Percentiles rank a stretch among this genome's conserved stretches.
phyloP scores from a whole-genome alignment of 2,329 filamentous ascomycete species.

The Monosporascus sp. region DNA sequence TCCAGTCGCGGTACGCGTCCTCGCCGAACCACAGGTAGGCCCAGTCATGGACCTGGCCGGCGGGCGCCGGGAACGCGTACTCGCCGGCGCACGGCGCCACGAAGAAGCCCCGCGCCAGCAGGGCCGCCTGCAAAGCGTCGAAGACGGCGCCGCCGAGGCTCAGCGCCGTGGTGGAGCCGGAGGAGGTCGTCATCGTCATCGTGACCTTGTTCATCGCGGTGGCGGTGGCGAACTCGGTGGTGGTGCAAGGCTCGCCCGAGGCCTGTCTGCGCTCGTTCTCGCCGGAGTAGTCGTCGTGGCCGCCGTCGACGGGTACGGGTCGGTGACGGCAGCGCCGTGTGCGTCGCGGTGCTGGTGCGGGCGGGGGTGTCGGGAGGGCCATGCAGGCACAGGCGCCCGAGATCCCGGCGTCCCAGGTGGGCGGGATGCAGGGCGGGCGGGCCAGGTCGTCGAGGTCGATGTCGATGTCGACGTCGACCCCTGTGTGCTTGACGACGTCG shows the following conservation, averaged over 20 bases:
- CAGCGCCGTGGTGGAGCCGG: background rate
- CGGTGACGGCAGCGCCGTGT: background rate
- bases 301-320: too few species aligned
- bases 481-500: background rate
- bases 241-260: background rate
- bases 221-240: background rate
- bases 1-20: constrained; percentile 6
- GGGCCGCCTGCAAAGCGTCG: constrained; percentile 1
- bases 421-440: constrained; percentile 8
- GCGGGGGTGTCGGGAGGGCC: constrained; percentile 3
- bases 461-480: too few species aligned
- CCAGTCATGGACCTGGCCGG: constrained; percentile 10
- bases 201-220: constrained; percentile 1
- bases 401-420: constrained; percentile 2
- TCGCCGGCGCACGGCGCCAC: constrained; percentile 4
- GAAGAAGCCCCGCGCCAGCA: constrained; percentile 12
- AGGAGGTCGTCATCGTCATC: background rate
- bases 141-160: background rate
- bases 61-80: constrained; percentile 3
- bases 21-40: constrained; percentile 11
- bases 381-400: constrained; percentile 10
- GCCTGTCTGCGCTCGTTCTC: background rate
- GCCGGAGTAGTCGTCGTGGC: background rate
- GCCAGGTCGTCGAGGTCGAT: background rate
- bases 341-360: constrained; percentile 4